Evolutionary conservation across 768 basidiomycete genomes (phyloP).

Genomic region (Lactarius sp.): DNA sequence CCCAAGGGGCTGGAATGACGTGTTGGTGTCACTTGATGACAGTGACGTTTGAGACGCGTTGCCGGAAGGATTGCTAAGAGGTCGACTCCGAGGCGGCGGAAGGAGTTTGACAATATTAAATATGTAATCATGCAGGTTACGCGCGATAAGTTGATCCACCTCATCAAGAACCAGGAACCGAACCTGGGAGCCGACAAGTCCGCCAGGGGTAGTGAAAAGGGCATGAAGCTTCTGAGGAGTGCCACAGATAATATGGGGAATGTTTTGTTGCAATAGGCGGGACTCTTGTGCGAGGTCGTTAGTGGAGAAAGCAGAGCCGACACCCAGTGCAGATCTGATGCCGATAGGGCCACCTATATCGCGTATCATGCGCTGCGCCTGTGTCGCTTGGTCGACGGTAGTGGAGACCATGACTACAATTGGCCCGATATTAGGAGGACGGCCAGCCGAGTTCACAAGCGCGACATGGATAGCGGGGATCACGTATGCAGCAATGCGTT

Average conservation of each 20-base stretch:
- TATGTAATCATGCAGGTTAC: constrained; percentile 94
- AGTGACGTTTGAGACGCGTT: constrained; percentile 25
- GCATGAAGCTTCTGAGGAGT: constrained; percentile 96
- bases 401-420: constrained; percentile 93
- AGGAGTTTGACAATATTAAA: constrained; percentile 89
- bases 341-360: constrained; percentile 93
- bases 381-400: constrained; percentile 97
- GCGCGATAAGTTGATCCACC: constrained; percentile 95
- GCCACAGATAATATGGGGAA: constrained; percentile 94
- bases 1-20: constrained; percentile 34
- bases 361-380: constrained; percentile 92
- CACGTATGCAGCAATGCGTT: constrained; percentile 95
- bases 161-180: constrained; percentile 95
- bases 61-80: constrained; percentile 43
- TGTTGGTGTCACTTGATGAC: constrained; percentile 20
- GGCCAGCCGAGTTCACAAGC: constrained; percentile 54
- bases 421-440: constrained; percentile 68
- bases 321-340: constrained; percentile 82
- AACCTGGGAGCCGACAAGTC: constrained; percentile 76
- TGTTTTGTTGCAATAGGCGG: constrained; percentile 80
- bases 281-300: constrained; percentile 68
- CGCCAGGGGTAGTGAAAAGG: constrained; percentile 76
- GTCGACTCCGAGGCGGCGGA: constrained; percentile 77
- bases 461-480: constrained; percentile 87
- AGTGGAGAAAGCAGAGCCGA: constrained; percentile 64